Evolutionary conservation across 2,329 filamentous ascomycete species (phyloP).

Genomic region (Pseudocercospora ulei): DNA sequence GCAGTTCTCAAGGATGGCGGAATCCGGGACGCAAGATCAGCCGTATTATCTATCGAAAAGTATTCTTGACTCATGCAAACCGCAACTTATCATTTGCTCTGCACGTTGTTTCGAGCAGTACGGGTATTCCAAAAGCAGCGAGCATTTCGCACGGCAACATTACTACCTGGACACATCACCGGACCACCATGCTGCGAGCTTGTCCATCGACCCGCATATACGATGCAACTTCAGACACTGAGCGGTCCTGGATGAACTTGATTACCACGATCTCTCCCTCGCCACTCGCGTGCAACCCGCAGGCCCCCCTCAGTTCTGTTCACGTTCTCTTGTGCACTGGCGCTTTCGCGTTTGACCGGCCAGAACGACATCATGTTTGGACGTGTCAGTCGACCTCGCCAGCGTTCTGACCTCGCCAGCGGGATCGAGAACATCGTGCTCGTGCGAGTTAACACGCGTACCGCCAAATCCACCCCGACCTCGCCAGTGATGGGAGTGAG

Average conservation of each 20-base stretch:
- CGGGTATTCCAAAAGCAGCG: not conserved
- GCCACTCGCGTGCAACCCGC: not conserved
- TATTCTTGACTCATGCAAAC: not conserved
- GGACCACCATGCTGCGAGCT: not conserved
- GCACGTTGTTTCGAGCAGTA: not conserved
- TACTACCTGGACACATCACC: conserved; percentile 1
- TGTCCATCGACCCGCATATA: not conserved
- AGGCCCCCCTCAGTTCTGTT: conserved; percentile 7
- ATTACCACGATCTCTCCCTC: not conserved
- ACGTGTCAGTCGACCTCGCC: not conserved
- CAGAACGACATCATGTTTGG: conserved; percentile 10
- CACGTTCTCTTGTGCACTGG: conserved; percentile 7
- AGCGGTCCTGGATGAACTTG: conserved; percentile 1
- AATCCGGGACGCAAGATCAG: conserved; percentile 18
- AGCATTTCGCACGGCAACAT: conserved; percentile 1
- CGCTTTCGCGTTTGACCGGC: not conserved
- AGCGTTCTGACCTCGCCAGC: not conserved
- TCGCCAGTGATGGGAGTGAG: not conserved
- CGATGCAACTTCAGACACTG: not conserved
- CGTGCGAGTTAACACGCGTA: conserved; percentile 6
- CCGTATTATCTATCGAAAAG: not conserved
- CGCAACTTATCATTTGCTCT: not conserved
- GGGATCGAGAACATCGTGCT: conserved; percentile 3
- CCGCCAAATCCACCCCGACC: conserved; percentile 3
- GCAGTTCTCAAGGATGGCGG: conserved; percentile 30